These are phyloP conservation scores for Candida dajiaensis DNA, from an alignment of 805 yeast genomes.

Conservation along the genomic window DNA sequence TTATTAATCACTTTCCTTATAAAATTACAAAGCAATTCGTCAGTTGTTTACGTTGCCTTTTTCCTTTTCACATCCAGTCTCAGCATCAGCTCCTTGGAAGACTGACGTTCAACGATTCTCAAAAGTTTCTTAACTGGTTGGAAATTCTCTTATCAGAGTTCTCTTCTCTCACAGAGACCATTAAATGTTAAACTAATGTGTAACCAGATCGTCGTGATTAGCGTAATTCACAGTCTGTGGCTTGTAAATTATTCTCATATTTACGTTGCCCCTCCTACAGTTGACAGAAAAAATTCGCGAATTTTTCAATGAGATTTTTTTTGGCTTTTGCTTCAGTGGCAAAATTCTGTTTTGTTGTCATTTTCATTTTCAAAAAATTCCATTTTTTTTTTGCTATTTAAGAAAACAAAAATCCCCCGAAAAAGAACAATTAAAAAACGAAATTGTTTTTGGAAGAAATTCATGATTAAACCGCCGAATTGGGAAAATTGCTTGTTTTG, in stretches of 20 bases:
- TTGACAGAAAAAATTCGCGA: neutral
- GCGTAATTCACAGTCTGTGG: neutral
- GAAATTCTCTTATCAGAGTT: too few species aligned
- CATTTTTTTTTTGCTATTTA: conserved; percentile 3
- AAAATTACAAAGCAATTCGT: too few species aligned
- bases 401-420: conserved; percentile 5
- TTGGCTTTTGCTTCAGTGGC: neutral
- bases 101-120: too few species aligned
- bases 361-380: neutral
- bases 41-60: too few species aligned
- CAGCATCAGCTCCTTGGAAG: too few species aligned
- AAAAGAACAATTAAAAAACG: conserved; percentile 3
- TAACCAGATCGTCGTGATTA: too few species aligned
- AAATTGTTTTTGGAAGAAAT: conserved; percentile 1
- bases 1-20: too few species aligned
- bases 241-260: neutral
- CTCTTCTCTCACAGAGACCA: too few species aligned
- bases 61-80: too few species aligned
- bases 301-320: neutral
- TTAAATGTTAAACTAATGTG: too few species aligned
- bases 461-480: conserved; percentile 2
- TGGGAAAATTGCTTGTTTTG: conserved; percentile 1
- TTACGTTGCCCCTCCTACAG: neutral
- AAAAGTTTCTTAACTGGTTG: too few species aligned
- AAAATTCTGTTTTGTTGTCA: neutral